Evolutionary conservation across 1,139 yeast genomes (phyloP).

Genomic region (Kurtzmaniella quercitrusa): DNA sequence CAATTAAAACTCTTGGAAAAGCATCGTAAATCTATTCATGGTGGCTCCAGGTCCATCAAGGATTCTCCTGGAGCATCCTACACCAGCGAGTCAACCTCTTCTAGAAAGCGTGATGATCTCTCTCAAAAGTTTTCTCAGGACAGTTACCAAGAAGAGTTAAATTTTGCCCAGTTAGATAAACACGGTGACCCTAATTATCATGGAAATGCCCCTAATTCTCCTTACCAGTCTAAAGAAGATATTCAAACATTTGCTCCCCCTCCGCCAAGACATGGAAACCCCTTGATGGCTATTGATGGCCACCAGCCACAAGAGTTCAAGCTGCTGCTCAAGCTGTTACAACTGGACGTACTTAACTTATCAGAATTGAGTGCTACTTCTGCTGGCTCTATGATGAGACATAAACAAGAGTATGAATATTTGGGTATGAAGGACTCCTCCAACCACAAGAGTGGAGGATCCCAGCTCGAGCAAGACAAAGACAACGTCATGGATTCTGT

Average conservation of each 20-base stretch:
- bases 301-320: slow-evolving; percentile 12
- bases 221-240: slow-evolving; percentile 2
- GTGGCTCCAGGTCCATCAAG: neutral
- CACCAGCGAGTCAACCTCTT: slow-evolving; percentile 36
- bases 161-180: slow-evolving; percentile 7
- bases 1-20: slow-evolving; percentile 35
- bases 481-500: slow-evolving; percentile 15
- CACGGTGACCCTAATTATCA: slow-evolving; percentile 12
- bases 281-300: neutral
- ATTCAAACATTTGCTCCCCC: slow-evolving; percentile 45
- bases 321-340: slow-evolving; percentile 40
- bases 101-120: slow-evolving; percentile 34
- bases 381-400: slow-evolving; percentile 80
- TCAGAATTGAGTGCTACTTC: slow-evolving; percentile 83
- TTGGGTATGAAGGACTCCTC: slow-evolving; percentile 17
- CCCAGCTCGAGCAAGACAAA: slow-evolving; percentile 14
- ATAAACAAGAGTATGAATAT: slow-evolving; percentile 48
- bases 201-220: slow-evolving; percentile 9
- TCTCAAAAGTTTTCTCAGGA: slow-evolving; percentile 33
- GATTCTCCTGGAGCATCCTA: slow-evolving; percentile 16
- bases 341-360: slow-evolving; percentile 45
- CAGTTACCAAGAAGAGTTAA: slow-evolving; percentile 17
- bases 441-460: neutral
- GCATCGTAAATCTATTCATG: slow-evolving; percentile 5
- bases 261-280: slow-evolving; percentile 35